Evolutionary conservation across 140 eudicot species (phyloP).

Genomic region (Cichorium intybus): DNA sequence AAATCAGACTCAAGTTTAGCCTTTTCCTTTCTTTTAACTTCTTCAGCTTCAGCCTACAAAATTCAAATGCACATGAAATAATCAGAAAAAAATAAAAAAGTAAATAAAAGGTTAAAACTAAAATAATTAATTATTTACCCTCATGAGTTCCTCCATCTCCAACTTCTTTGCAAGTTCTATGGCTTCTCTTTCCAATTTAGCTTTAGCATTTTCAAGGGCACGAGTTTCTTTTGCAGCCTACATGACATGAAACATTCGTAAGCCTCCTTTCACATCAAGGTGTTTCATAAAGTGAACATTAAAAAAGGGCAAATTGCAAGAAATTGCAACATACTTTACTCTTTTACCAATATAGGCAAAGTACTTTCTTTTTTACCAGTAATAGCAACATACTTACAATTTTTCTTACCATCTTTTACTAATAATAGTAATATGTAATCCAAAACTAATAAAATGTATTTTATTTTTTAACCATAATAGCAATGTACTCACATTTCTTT

Average conservation of each 20-base stretch:
- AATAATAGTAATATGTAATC: too few relatives aligned
- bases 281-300: slow-evolving; percentile 2
- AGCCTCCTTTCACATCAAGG: slow-evolving; percentile 15
- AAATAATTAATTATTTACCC: slow-evolving; percentile 36
- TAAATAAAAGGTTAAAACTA: background rate
- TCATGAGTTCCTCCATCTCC: slow-evolving; percentile 61
- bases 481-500: too few relatives aligned
- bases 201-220: slow-evolving; percentile 65
- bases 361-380: too few relatives aligned
- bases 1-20: slow-evolving; percentile 42
- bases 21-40: slow-evolving; percentile 50
- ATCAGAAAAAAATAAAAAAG: background rate
- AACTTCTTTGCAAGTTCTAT: slow-evolving; percentile 57
- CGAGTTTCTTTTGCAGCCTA: slow-evolving; percentile 75
- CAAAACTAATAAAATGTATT: too few relatives aligned
- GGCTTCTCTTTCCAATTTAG: slow-evolving; percentile 61
- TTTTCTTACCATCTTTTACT: too few relatives aligned
- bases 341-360: background rate
- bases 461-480: too few relatives aligned
- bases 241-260: background rate
- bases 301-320: too few relatives aligned
- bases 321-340: too few relatives aligned
- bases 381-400: too few relatives aligned
- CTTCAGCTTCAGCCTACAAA: slow-evolving; percentile 52
- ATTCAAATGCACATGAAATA: background rate